Conservation (phyloP, 2,329 filamentous ascomycete species). For the Parasarocladium wereldwijsianum region DNA sequence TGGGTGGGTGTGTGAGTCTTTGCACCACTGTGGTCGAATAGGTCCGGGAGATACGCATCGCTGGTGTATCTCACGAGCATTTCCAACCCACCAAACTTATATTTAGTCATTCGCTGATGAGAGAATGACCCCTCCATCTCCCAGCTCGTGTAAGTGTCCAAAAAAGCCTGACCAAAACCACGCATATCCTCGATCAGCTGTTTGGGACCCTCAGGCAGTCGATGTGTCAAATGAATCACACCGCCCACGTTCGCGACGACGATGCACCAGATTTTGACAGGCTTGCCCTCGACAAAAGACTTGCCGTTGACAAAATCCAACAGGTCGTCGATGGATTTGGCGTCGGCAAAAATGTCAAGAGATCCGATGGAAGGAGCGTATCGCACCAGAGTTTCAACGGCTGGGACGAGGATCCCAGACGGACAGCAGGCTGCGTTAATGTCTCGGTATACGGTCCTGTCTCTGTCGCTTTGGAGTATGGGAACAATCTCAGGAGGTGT, state of each 20-base stretch:
- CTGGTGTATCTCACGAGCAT: constrained; percentile 34
- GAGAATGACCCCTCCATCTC: constrained; percentile 39
- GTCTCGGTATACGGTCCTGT: no score
- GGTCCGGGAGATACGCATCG: constrained; percentile 34
- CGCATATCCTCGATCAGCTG: constrained; percentile 38
- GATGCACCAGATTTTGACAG: constrained; percentile 39
- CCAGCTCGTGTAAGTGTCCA: constrained; percentile 52
- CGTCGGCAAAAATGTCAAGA: constrained; percentile 49
- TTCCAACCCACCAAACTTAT: constrained; percentile 32
- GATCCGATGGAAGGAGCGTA: constrained; percentile 9
- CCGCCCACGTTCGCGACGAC: constrained; percentile 34
- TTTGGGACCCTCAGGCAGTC: constrained; percentile 43
- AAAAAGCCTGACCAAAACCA: constrained; percentile 54
- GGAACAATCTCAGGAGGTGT: constrained; percentile 21
- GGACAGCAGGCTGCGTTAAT: constrained; percentile 35
- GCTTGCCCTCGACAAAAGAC: no score
- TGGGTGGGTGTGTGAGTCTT: not conserved
- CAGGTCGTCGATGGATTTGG: constrained; percentile 42
- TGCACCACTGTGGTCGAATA: constrained; percentile 3
- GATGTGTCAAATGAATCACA: constrained; percentile 44
- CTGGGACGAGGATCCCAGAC: constrained; percentile 33
- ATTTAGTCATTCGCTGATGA: constrained; percentile 47
- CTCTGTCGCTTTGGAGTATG: constrained; percentile 27
- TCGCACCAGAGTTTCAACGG: constrained; percentile 24
- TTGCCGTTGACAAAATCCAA: constrained; percentile 32